These are phyloP conservation scores for Alternaria metachromatica DNA, from an alignment of 2,329 filamentous ascomycete genomes.

Conservation along the genomic window DNA sequence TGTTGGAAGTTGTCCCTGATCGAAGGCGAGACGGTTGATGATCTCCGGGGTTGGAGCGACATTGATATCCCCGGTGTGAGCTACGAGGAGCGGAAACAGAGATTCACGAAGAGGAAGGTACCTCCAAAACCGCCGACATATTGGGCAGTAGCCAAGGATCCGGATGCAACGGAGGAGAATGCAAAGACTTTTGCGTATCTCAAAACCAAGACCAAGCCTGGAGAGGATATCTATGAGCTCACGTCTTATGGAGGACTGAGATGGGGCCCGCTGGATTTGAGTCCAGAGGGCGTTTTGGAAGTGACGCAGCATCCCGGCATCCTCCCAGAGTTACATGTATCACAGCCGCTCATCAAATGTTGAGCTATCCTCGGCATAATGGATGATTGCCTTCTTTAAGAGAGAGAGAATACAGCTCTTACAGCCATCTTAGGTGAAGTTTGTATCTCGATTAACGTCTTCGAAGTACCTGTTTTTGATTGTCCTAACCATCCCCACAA, in stretches of 20 bases:
- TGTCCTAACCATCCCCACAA: no score
- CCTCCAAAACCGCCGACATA: neutral
- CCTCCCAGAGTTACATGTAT: neutral
- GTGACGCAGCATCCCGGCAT: neutral
- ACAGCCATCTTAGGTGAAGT: no score
- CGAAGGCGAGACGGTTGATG: neutral
- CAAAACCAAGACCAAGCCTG: neutral
- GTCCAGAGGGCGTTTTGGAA: neutral
- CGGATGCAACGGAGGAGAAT: neutral
- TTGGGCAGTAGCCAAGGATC: neutral
- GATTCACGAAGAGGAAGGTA: neutral
- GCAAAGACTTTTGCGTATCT: neutral
- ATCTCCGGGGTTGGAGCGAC: neutral
- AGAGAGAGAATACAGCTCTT: no score
- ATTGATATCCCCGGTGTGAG: neutral
- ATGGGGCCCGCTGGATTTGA: neutral
- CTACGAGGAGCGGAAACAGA: neutral
- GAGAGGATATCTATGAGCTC: neutral
- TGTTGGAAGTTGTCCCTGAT: neutral
- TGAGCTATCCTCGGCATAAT: no score
- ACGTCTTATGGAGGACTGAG: neutral
- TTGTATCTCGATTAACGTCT: no score
- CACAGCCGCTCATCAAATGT: neutral
- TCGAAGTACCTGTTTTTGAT: no score
- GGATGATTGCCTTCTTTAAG: no score